Conservation (phyloP, 768 basidiomycete species). For the Lentinula detonsa region DNA sequence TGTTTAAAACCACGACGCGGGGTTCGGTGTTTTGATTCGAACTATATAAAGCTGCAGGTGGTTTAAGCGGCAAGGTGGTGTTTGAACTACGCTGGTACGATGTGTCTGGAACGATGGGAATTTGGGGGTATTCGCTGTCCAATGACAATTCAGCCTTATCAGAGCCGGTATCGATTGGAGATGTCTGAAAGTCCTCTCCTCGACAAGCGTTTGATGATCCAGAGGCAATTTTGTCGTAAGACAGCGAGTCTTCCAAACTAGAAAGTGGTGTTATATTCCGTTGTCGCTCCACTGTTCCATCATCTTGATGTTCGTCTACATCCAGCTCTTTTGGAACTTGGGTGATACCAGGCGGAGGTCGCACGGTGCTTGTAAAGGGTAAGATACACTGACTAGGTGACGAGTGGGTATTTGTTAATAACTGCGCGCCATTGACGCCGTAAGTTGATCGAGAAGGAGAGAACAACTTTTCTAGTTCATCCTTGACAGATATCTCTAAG, state of each 20-base stretch:
- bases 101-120: not conserved
- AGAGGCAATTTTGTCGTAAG: not conserved
- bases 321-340: not conserved
- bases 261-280: not conserved
- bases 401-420: not conserved
- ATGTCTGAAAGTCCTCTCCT: not conserved
- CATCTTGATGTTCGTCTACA: not conserved
- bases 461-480: conserved; percentile 61
- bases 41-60: too few relatives aligned
- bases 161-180: not conserved
- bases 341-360: not conserved
- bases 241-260: not conserved
- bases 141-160: not conserved
- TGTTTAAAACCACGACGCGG: not conserved
- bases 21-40: conserved; percentile 46
- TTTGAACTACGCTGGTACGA: not conserved
- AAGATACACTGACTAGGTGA: not conserved
- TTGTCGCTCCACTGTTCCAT: not conserved
- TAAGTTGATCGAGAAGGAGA: conserved; percentile 70
- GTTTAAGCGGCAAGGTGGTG: not conserved
- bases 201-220: not conserved
- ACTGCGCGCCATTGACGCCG: conserved; percentile 33
- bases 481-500: conserved; percentile 28
- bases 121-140: not conserved
- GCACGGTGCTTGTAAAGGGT: not conserved